phyloP scores from a whole-genome alignment of 2,329 filamentous ascomycete species.

The Trichocomaceae sp. region DNA sequence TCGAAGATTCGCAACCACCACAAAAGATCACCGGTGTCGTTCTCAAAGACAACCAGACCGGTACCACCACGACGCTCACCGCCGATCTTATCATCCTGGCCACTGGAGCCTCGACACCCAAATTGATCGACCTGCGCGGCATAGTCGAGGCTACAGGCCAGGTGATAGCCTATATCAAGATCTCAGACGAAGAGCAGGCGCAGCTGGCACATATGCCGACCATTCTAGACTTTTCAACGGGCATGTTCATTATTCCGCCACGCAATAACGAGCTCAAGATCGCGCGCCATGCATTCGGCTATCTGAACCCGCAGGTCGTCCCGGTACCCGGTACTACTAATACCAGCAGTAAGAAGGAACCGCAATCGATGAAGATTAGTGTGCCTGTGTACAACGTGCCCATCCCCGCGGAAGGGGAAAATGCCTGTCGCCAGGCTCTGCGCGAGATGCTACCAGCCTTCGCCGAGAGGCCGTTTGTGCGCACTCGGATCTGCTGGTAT shows the following conservation, averaged over 20 bases:
- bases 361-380: slow-evolving; percentile 30
- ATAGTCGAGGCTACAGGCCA: slow-evolving; percentile 77
- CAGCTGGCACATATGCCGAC: slow-evolving; percentile 62
- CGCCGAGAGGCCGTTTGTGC: slow-evolving; percentile 53
- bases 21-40: slow-evolving; percentile 42
- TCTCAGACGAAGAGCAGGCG: slow-evolving; percentile 65
- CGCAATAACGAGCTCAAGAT: slow-evolving; percentile 57
- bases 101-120: slow-evolving; percentile 78
- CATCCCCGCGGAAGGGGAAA: slow-evolving; percentile 51
- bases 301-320: slow-evolving; percentile 41
- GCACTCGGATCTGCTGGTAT: slow-evolving; percentile 67
- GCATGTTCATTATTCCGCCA: slow-evolving; percentile 52
- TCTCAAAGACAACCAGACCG: slow-evolving; percentile 27
- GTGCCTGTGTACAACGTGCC: slow-evolving; percentile 33
- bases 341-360: slow-evolving; percentile 14
- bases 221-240: slow-evolving; percentile 42
- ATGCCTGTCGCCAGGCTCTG: slow-evolving; percentile 56
- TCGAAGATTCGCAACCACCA: slow-evolving; percentile 12
- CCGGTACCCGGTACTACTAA: slow-evolving; percentile 21
- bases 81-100: slow-evolving; percentile 74
- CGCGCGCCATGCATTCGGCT: slow-evolving; percentile 63
- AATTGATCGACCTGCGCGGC: slow-evolving; percentile 69
- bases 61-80: slow-evolving; percentile 34
- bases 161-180: slow-evolving; percentile 66
- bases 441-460: slow-evolving; percentile 56